Evolutionary conservation across 1,139 yeast genomes (phyloP), one percentile per base, ranked within the genome.

Genomic region (Arxiozyma slooffiae): DNA sequence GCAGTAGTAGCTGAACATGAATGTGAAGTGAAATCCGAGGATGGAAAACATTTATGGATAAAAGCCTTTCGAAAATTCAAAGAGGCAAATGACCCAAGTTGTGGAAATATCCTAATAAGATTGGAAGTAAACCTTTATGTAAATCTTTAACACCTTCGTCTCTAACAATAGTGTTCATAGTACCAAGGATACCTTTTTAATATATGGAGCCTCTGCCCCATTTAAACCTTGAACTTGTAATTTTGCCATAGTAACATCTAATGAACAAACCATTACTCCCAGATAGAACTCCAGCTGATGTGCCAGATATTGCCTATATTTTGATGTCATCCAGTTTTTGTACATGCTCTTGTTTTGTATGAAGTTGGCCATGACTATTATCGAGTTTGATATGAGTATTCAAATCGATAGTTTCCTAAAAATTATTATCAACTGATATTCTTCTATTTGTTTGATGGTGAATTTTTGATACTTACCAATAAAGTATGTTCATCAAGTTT

Each of bases 1-100:
- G 97, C 96, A 4, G 90, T 78, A 50, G 90, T 76, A 0, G 98
- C 97, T 43, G 95, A 80, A 52, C 79, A 71, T 53, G 90, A 82
- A 68, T 88, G 92, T 45, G 77, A 71, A 18, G 80, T 53, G 44
- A 80, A 77, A 37, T 80, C 83, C 49, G 74, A 69, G 34, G n/a
- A 72, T 64, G 14, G 67, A 58, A 46, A 70, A 68, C 18, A 66
- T 50, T 21, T 56, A 56, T 9, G 78, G 76, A 56, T 75, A 78
- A 44, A 74, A 65, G 45, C 66, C 63, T 64, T 89, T 89, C 34
- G 90, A 82, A 53, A 78, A 73, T 63, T 90, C 97, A 67, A 92
- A 78, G 70, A 92, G 94, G 67, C 94, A 92, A 46, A 92, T 87
- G 71, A 90, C 89, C 98, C 98, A 92, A 0, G 97, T 89, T 6